Evolutionary conservation across 768 basidiomycete species (phyloP).

Genomic region (Candolleomyces efflorescens): DNA sequence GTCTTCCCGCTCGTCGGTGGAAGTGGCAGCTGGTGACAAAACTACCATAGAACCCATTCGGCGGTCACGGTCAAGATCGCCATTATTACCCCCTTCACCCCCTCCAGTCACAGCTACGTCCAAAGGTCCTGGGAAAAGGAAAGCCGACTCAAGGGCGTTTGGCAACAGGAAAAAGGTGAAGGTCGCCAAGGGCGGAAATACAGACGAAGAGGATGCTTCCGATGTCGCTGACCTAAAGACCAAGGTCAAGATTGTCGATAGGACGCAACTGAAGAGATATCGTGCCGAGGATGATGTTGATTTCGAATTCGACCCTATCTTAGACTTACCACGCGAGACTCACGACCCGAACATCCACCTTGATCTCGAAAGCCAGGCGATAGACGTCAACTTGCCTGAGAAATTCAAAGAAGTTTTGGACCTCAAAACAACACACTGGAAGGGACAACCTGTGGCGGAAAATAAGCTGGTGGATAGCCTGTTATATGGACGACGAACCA

Average conservation of each 20-base stretch:
- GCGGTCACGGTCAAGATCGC: slow-evolving; percentile 17
- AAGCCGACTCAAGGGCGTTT: slow-evolving; percentile 30
- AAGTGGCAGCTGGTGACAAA: slow-evolving; percentile 22
- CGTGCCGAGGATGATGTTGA: slow-evolving; percentile 26
- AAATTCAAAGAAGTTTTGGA: slow-evolving; percentile 62
- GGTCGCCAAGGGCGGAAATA: slow-evolving; percentile 23
- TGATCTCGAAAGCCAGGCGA: slow-evolving; percentile 23
- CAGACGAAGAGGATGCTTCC: slow-evolving; percentile 22
- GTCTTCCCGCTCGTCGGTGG: slow-evolving; percentile 33
- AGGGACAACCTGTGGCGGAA: slow-evolving; percentile 37
- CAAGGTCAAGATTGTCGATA: slow-evolving; percentile 32
- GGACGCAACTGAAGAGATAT: slow-evolving; percentile 13
- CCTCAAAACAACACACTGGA: slow-evolving; percentile 44
- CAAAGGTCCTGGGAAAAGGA: slow-evolving; percentile 27
- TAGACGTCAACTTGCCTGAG: slow-evolving; percentile 62
- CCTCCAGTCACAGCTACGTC: slow-evolving; percentile 35
- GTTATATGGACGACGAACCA: slow-evolving; percentile 52
- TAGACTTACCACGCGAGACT: slow-evolving; percentile 25
- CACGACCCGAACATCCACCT: slow-evolving; percentile 19
- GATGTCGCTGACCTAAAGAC: slow-evolving; percentile 23
- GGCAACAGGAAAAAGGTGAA: slow-evolving; percentile 48
- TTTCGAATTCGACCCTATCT: slow-evolving; percentile 31
- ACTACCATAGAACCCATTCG: slow-evolving; percentile 10
- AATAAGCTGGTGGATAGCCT: slow-evolving; percentile 56
- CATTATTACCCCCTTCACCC: slow-evolving; percentile 68